phyloP scores from a whole-genome alignment of 495 filamentous ascomycete species.

The Aspergillus panamensis region DNA sequence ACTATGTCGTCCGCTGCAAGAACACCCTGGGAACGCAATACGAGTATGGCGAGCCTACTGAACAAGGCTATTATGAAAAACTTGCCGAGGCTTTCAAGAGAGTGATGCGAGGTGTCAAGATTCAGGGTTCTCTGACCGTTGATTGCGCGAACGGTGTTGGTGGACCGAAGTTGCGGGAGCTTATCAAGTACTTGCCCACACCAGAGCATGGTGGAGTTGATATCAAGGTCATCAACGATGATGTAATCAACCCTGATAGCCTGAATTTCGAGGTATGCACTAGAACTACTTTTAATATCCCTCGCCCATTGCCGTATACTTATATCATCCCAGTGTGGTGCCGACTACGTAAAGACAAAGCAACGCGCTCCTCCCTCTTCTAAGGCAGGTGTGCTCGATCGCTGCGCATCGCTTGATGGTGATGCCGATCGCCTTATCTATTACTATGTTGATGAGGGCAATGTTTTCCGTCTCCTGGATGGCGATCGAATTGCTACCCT shows the following conservation, averaged over 20 bases:
- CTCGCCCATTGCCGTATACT: conserved; percentile 14
- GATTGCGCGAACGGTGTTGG: conserved; percentile 98
- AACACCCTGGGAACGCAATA: conserved; percentile 82
- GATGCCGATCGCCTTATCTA: conserved; percentile 95
- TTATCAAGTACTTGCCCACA: conserved; percentile 76
- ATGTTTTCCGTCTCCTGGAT: conserved; percentile 83
- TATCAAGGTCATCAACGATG: conserved; percentile 86
- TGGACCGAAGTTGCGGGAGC: conserved; percentile 81
- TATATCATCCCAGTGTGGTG: conserved; percentile 65
- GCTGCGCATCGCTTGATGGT: conserved; percentile 90
- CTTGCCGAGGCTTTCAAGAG: conserved; percentile 72
- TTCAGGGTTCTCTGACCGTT: conserved; percentile 70
- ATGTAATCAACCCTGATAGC: conserved; percentile 80
- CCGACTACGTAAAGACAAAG: conserved; percentile 95
- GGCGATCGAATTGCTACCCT: conserved; percentile 96
- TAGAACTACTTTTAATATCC: background rate
- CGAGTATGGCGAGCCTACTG: conserved; percentile 82
- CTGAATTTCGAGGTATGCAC: conserved; percentile 75
- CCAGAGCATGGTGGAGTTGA: conserved; percentile 62
- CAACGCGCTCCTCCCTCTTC: conserved; percentile 85
- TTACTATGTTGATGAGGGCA: conserved; percentile 83
- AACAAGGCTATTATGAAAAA: conserved; percentile 94
- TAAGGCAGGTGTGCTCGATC: conserved; percentile 66
- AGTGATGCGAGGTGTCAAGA: conserved; percentile 71
- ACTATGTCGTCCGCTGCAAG: conserved; percentile 91